Percentiles rank a stretch among this genome's conserved stretches.
Conservation (phyloP, 148 eudicot species). For the Silene uniflora region DNA sequence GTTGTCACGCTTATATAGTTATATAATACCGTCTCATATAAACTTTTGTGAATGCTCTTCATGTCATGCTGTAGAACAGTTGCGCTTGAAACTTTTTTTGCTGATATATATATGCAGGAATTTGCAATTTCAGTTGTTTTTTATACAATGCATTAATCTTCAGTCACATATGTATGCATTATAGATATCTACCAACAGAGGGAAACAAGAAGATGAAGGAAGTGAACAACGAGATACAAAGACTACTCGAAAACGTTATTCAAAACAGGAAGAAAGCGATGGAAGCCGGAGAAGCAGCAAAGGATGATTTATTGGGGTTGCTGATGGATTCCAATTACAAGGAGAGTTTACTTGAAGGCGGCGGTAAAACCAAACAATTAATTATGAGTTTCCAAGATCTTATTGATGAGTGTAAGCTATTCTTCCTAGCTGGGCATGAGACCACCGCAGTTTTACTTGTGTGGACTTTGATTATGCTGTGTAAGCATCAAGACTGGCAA, state of each 20-base stretch:
- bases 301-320: conserved; percentile 30
- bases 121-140: no score
- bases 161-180: background rate
- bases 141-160: background rate
- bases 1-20: no score
- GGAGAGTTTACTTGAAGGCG: conserved; percentile 15
- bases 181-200: conserved; percentile 29
- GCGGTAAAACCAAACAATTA: conserved; percentile 1
- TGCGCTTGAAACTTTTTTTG: no score
- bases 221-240: conserved; percentile 18
- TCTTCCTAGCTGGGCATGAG: conserved; percentile 40
- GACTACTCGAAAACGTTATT: conserved; percentile 12
- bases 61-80: no score
- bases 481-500: conserved; percentile 37
- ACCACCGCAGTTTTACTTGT: conserved; percentile 26
- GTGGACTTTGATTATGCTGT: conserved; percentile 31
- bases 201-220: conserved; percentile 22
- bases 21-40: no score
- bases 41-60: no score
- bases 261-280: conserved; percentile 28
- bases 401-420: conserved; percentile 32
- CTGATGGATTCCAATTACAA: conserved; percentile 25
- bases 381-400: conserved; percentile 30
- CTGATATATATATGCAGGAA: no score
- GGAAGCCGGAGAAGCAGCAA: conserved; percentile 27